Evolutionary conservation across 768 basidiomycete species (phyloP), one percentile per base, ranked within the genome.

Genomic region (Suillus ampliporus): DNA sequence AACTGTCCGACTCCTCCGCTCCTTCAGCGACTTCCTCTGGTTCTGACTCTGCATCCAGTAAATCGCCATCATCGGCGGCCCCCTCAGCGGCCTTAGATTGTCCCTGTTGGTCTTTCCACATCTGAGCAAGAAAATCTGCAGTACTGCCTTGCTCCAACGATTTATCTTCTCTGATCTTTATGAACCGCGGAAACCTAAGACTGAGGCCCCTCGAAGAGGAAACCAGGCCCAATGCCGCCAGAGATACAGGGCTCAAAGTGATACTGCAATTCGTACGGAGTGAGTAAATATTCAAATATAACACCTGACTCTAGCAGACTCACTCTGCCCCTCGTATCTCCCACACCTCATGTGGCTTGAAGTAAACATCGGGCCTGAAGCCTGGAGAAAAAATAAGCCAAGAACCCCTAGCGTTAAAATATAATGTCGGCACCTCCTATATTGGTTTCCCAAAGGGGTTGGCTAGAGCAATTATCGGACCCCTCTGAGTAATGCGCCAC

Each of bases 171-270:
- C 91, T 80, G 8, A 85, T 69, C 62, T 82, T 84, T 60, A 96
- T 81, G 77, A 96, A 97, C 40, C 95, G 83, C 46, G 95, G 95
- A 74, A 97, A 97, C 14, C 95, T 89, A 14, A 97, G 75, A 67
- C 90, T 92, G 35, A 96, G 79, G 5, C 95, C 95, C 31, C 89
- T 82, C 37, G 51, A 38, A 9, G 80, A 80, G 7, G 86, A 84
- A 5, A 88, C 79, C 23, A 88, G 71, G 7, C 89, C 87, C 59
- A 83, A 79, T 0, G 92, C 94, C 19, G 94, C 94, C 6, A 89
- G 77, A 26, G 94, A 96, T 17, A 94, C 86, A 0, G 94, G 95
- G 48, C 93, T 94, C 64, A 93, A 76, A 3, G 94, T 94, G 66
- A 95, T 84, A 69, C 90, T 92, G 57, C 44, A 48, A 65, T 63